These are phyloP conservation scores for Postia placenta DNA, from an alignment of 768 basidiomycete species.

Conservation along the genomic window DNA sequence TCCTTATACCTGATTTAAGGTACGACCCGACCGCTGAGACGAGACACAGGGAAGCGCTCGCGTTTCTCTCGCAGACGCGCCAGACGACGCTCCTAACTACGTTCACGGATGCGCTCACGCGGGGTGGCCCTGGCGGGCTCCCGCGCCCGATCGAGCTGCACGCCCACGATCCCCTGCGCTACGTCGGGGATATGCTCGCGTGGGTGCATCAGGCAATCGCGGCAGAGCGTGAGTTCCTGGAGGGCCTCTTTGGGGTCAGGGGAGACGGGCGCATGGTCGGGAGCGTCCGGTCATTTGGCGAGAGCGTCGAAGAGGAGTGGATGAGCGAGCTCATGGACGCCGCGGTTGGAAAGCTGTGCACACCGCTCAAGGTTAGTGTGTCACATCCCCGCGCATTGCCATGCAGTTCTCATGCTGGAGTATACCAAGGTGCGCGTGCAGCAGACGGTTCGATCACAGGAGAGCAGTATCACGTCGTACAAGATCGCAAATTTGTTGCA, in stretches of 20 bases:
- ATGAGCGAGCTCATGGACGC: constrained; percentile 76
- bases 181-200: constrained; percentile 97
- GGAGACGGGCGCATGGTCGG: constrained; percentile 70
- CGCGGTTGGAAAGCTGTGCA: constrained; percentile 75
- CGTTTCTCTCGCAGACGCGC: constrained; percentile 73
- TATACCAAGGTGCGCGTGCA: constrained; percentile 72
- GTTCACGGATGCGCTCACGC: constrained; percentile 84
- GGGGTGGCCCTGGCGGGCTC: constrained; percentile 77
- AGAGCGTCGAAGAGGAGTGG: constrained; percentile 69
- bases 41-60: constrained; percentile 59
- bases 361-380: constrained; percentile 73
- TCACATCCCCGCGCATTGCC: no score
- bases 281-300: constrained; percentile 47
- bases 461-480: constrained; percentile 87
- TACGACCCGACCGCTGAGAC: not conserved
- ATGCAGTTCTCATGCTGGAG: not conserved
- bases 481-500: constrained; percentile 93
- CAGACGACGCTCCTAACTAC: constrained; percentile 73
- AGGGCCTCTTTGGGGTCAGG: constrained; percentile 72
- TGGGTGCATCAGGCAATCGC: constrained; percentile 98
- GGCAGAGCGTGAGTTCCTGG: constrained; percentile 90
- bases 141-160: constrained; percentile 96
- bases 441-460: constrained; percentile 90
- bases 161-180: constrained; percentile 94
- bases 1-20: not conserved